Evolutionary conservation across 306 rosid genomes (phyloP).

Genomic region (Dalbergia cultrata): DNA sequence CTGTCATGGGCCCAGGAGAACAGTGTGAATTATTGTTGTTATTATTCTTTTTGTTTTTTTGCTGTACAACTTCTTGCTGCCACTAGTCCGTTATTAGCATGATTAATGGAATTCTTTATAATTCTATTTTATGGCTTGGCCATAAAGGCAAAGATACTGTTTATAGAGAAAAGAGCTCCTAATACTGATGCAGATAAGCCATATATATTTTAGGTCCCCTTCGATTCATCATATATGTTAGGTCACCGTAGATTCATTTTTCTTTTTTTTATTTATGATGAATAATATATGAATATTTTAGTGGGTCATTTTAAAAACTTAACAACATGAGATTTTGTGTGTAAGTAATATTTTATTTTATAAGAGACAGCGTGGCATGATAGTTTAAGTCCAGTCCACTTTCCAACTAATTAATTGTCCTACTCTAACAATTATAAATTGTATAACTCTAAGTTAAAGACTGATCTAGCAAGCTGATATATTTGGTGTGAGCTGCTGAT

Average conservation of each 20-base stretch:
- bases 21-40: background rate
- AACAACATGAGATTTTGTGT: background rate
- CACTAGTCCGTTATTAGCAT: background rate
- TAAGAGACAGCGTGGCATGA: background rate
- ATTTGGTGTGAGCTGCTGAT: background rate
- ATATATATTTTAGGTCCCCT: background rate
- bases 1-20: background rate
- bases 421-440: background rate
- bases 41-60: background rate
- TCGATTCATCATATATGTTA: background rate
- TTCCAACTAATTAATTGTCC: conserved; percentile 1
- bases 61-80: background rate
- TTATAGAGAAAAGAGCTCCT: background rate
- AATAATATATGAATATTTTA: background rate
- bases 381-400: background rate
- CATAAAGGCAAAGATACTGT: background rate
- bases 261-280: background rate
- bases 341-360: background rate
- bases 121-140: background rate
- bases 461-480: too few relatives aligned
- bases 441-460: background rate
- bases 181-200: background rate
- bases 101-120: background rate
- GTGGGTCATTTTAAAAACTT: background rate
- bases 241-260: too few relatives aligned